Base-by-base conservation (phyloP, 768 basidiomycete species). In the Xerocomellus amylosporus region DNA sequence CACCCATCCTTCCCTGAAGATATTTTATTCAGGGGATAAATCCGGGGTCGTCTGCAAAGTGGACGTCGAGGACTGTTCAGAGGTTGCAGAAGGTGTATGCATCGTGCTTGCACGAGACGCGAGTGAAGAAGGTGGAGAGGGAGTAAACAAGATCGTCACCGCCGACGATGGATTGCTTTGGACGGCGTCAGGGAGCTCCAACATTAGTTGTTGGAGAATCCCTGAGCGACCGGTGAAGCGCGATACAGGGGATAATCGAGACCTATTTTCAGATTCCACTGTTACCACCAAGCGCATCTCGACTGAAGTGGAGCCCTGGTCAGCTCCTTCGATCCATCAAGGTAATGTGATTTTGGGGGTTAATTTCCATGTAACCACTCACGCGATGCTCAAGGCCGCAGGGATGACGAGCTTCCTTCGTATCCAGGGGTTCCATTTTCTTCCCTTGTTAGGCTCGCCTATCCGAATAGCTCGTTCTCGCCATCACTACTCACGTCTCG, bases 11-110 rank as follows among this genome's bases (percentile, higher is more conserved):
- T 84, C 87, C 8, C 77, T 99, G 48, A 85, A 85, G 67, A 78
- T 85, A 2, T 99, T 99, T 75, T 98, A 96, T 73, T 97, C 95
- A 0, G 97, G 96, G 10, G 96, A 98, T 63, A 82, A 90, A 28
- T 83, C 88, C 4, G 97, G 96, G n/a, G 76, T 86, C 54, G 85
- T 98, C 8, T 93, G 91, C 68, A 85, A 85, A 59, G 87, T 94
- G n/a, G 97, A 99, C 61, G 83, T 96, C 3, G 91, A 94, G 62
- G 84, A 82, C 37, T 88, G 85, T 56, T 72, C 78, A 14, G 90
- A 94, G 52, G 78, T 96, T 26, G 83, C 87, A 2, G 93, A 97
- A 43, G 97, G 91, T 30, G 90, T 93, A 69, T 98, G 96, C 65
- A 75, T 90, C 37, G 76, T 96, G 13, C 75, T 99, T 28, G 91